These are phyloP conservation scores for Pichia nakasei DNA, from an alignment of 805 yeast genomes.

Conservation along the genomic window DNA sequence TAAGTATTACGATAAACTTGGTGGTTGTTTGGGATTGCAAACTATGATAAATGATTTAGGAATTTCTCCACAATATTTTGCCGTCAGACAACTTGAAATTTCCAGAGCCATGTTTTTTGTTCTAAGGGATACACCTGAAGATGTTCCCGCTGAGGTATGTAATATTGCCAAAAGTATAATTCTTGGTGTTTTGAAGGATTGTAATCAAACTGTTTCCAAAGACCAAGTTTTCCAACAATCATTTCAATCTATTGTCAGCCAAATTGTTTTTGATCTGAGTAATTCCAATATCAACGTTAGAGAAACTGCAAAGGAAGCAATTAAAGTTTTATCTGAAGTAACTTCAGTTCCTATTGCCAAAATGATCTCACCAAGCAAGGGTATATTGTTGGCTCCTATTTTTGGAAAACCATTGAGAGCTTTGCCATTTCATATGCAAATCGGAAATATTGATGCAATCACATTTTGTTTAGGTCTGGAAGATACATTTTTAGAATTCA, in stretches of 20 bases:
- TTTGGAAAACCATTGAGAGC: conserved; percentile 97
- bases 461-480: conserved; percentile 80
- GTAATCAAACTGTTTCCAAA: conserved; percentile 54
- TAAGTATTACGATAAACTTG: conserved; percentile 74
- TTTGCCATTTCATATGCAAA: conserved; percentile 96
- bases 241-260: conserved; percentile 75
- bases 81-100: conserved; percentile 72
- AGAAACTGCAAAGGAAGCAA: conserved; percentile 66
- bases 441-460: conserved; percentile 96
- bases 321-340: conserved; percentile 58
- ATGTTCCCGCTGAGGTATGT: conserved; percentile 76
- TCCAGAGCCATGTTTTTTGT: conserved; percentile 84
- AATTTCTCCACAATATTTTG: conserved; percentile 66
- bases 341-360: conserved; percentile 63
- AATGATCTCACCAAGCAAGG: conserved; percentile 76
- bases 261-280: conserved; percentile 85
- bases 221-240: conserved; percentile 61
- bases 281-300: conserved; percentile 81
- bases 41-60: conserved; percentile 60
- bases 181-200: conserved; percentile 50
- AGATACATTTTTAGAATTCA: conserved; percentile 72
- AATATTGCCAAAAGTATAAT: conserved; percentile 63
- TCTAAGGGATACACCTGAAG: conserved; percentile 78
- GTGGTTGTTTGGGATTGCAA: conserved; percentile 79
- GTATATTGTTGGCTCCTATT: conserved; percentile 78